Evolutionary conservation across 2,329 filamentous ascomycete species (phyloP).

Genomic region (Penicillium hesseltinei): DNA sequence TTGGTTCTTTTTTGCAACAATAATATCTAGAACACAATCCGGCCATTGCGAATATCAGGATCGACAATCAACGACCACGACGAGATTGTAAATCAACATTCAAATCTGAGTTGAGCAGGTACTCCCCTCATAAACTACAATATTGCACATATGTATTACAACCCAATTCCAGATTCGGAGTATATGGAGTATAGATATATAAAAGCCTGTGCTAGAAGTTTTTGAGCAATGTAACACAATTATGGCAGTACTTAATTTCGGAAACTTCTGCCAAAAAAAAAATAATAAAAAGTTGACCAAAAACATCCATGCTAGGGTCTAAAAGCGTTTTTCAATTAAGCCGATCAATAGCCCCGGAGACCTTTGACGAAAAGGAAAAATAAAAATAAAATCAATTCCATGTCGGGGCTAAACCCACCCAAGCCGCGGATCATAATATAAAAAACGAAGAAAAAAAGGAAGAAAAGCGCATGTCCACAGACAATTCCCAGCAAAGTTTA

Average conservation of each 20-base stretch:
- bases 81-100: not conserved
- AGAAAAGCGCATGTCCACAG: not conserved
- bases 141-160: not conserved
- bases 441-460: not conserved
- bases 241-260: not conserved
- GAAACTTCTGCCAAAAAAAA: too few relatives aligned
- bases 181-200: not conserved
- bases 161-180: too few relatives aligned
- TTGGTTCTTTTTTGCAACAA: not conserved
- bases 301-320: not conserved
- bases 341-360: slow-evolving; percentile 2
- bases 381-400: not conserved
- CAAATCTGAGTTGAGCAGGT: not conserved
- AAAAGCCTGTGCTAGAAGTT: not conserved
- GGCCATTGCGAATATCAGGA: not conserved
- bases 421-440: slow-evolving; percentile 7
- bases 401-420: not conserved
- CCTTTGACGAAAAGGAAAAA: not conserved
- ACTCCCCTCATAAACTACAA: not conserved
- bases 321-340: not conserved
- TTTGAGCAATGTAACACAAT: not conserved
- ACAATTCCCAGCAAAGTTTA: slow-evolving; percentile 18
- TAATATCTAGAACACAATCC: not conserved
- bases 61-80: not conserved
- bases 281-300: not conserved